phyloP scores from a whole-genome alignment of 345 rosid species.

The Arabis alpina region DNA sequence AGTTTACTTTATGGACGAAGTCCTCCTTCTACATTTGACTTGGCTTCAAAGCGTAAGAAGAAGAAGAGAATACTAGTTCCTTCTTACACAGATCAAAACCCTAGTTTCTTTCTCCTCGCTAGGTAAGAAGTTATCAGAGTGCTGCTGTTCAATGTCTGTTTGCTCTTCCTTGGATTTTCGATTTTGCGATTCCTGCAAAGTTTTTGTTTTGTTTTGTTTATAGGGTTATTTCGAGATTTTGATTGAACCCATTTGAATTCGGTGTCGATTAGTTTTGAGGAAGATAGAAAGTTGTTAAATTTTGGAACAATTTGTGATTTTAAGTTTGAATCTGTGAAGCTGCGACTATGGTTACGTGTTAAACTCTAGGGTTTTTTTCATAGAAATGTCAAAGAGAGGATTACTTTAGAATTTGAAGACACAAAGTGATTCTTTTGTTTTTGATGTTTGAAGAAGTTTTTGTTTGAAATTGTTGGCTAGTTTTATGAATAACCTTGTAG shows the following conservation, averaged over 20 bases:
- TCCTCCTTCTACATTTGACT: slow-evolving; percentile 39
- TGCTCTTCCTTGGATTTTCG: slow-evolving; percentile 27
- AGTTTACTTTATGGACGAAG: slow-evolving; percentile 41
- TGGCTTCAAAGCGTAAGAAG: slow-evolving; percentile 15
- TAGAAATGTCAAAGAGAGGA: background rate
- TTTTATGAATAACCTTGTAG: slow-evolving; percentile 3
- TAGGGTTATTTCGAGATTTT: slow-evolving; percentile 12
- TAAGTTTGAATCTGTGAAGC: slow-evolving; percentile 9
- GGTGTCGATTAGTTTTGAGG: slow-evolving; percentile 14
- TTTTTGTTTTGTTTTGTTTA: background rate
- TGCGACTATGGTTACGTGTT: too few relatives aligned
- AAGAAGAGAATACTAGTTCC: slow-evolving; percentile 3
- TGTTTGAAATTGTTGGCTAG: slow-evolving; percentile 1
- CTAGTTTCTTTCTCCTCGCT: background rate
- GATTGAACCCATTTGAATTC: slow-evolving; percentile 22
- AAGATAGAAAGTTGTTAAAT: background rate
- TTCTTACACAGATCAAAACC: slow-evolving; percentile 17
- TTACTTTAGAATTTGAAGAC: background rate
- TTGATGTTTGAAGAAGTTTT: slow-evolving; percentile 1
- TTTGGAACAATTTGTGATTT: slow-evolving; percentile 11
- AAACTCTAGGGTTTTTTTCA: too few relatives aligned
- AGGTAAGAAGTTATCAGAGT: background rate
- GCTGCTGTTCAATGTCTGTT: slow-evolving; percentile 21
- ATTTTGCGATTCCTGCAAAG: slow-evolving; percentile 12
- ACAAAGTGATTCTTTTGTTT: background rate